These are phyloP conservation scores for Sugiyamaella marilandica DNA, from an alignment of 805 yeast genomes.

Conservation along the genomic window DNA sequence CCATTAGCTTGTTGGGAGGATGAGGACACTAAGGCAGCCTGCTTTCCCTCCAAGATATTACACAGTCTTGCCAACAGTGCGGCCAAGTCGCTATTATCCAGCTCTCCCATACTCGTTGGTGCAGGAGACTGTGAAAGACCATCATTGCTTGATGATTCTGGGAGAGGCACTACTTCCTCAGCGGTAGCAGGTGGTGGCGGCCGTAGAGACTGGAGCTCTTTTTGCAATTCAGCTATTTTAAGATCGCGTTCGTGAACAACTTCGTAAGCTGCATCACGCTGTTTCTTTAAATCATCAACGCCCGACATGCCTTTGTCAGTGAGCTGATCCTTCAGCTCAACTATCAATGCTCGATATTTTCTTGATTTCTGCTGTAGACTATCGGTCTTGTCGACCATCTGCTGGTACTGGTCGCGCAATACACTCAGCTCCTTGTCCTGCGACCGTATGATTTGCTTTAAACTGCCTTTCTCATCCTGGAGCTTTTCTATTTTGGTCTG, in stretches of 20 bases:
- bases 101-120: no score
- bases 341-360: constrained; percentile 10
- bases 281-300: neutral
- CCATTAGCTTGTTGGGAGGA: no score
- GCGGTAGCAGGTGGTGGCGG: neutral
- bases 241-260: constrained; percentile 1
- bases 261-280: constrained; percentile 1
- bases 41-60: neutral
- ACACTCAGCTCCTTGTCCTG: constrained; percentile 9
- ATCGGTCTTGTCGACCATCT: constrained; percentile 4
- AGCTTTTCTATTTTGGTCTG: constrained; percentile 19
- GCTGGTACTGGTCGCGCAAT: constrained; percentile 4
- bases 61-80: neutral
- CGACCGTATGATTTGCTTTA: constrained; percentile 9
- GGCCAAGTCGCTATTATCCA: neutral
- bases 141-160: neutral
- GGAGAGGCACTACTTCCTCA: neutral
- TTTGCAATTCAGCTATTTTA: neutral
- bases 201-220: neutral
- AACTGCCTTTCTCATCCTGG: constrained; percentile 21
- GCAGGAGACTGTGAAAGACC: neutral
- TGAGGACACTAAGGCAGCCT: neutral
- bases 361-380: constrained; percentile 10
- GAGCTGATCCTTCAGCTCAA: constrained; percentile 6
- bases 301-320: neutral